Base-by-base conservation (phyloP, 2,329 filamentous ascomycete genomes). In the Cercospora sp. region DNA sequence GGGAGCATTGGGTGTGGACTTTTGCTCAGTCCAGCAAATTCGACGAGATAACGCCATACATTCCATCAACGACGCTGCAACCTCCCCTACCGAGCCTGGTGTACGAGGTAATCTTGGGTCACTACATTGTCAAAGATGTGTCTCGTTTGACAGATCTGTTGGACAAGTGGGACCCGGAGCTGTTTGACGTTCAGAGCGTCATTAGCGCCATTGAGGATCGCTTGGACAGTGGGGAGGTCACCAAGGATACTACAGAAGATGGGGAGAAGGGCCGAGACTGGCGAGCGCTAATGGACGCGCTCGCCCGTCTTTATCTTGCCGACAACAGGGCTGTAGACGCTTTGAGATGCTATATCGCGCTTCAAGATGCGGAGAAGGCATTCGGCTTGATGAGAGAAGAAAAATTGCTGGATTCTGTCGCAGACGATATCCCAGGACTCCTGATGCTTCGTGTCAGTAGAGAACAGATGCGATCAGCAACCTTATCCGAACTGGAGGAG, bases 1-100 rank as follows among this genome's bases (percentile, higher is more conserved):
- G 95, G 95, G 94, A 98, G 81, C 92, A 96, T 75, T 98, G 94
- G 93, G 91, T 96, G 5, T 96, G 91, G 88, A 90, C 88, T 0
- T 99, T 99, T 80, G 92, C 93, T 7, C 90, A 93, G 49, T 91
- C 91, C 2, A 87, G 92, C 71, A 93, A 89, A 76, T 93, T 97
- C 74, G 92, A 97, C 77, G 94, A 97, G 74, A 97, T 99, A 69
- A 91, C 91, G 5, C 86, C 91, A 40, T 89, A 91, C 75, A 91
- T 99, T 32, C 95, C 95, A 0, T 89, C 87, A 1, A 86, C 89
- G 63, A 88, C 89, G n/a, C 85, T 96, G 77, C 87, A 87, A 30
- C 94, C 94, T 7, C 90, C 92, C 0, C 85, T 99, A 12, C 89
- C 93, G 0, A 89, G 90, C 0, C 87, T 90, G 10, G 89, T 97